These are phyloP conservation scores for Paramecium caudatum DNA, from an alignment of 73 alveolate genomes.

Conservation along the genomic window DNA sequence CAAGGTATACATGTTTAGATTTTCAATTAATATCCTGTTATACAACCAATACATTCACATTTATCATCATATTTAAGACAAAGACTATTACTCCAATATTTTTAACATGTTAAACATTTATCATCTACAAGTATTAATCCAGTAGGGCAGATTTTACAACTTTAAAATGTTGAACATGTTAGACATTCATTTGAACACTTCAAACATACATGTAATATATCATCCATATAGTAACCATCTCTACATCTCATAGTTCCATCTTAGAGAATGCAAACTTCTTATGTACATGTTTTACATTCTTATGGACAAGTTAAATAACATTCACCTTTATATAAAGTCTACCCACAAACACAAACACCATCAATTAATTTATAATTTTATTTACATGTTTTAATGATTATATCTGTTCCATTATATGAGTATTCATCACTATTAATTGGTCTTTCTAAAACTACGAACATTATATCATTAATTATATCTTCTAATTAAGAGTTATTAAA, in stretches of 20 bases:
- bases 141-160: neutral
- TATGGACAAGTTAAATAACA: neutral
- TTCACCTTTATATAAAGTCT: neutral
- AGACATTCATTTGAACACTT: neutral
- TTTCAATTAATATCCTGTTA: neutral
- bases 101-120: neutral
- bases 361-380: neutral
- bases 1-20: neutral
- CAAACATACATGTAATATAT: neutral
- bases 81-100: neutral
- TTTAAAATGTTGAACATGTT: neutral
- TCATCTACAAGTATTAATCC: neutral
- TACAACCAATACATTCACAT: neutral
- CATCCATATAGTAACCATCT: neutral
- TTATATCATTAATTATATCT: neutral
- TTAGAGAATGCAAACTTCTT: neutral
- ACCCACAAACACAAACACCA: neutral
- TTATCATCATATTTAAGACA: neutral
- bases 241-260: neutral
- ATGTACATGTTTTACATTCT: neutral
- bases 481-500: neutral
- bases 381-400: neutral
- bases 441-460: neutral
- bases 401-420: neutral
- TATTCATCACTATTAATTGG: constrained; percentile 7